Base-by-base conservation (phyloP, 73 alveolate genomes). In the Paramecium octaurelia region DNA sequence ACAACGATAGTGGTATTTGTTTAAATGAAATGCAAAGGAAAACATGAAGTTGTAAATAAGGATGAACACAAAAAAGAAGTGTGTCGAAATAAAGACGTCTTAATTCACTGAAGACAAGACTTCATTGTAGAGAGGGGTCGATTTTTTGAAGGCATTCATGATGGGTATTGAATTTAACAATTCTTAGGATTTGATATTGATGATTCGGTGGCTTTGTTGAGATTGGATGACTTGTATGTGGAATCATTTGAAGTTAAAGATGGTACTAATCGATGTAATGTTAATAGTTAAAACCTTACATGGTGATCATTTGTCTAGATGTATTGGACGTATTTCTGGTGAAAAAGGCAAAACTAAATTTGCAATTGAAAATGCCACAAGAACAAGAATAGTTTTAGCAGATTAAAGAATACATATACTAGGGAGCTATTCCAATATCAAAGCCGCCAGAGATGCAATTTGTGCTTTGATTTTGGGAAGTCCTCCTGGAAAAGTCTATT, bases 401-500 rank as follows among this genome's bases (percentile, higher is more conserved):
- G 99, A 98, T 68, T 96, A 96, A 92, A 97, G 97, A 94, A 98
- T 99, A 71, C 99, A 99, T 95, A 98, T 99, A 42, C 96, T 99
- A 68, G 93, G 95, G 21, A 94, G 98, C 80, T 97, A 96, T 95
- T 68, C 93, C 59, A 98, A 98, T 92, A 97, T 97, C 60, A 97
- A 97, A 93, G 95, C 96, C 27, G 99, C 99, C 9, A 96, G 99
- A 77, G 98, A 97, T 87, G 99, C 99, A 18, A 93, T 99, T 38
- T 99, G 99, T 94, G 96, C 97, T 60, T 93, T 99, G 84, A 99
- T 99, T 85, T 93, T 99, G 68, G 99, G 99, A 48, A 97, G 99
- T 59, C 99, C 99, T 38, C 99, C 99, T 60, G 99, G 99, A 60
- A 99, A 99, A 92, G 99, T 99, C 40, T 99, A 99, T 96, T 96